phyloP scores from a whole-genome alignment of 208 protist genomes.

The Baffinella frigidus region DNA sequence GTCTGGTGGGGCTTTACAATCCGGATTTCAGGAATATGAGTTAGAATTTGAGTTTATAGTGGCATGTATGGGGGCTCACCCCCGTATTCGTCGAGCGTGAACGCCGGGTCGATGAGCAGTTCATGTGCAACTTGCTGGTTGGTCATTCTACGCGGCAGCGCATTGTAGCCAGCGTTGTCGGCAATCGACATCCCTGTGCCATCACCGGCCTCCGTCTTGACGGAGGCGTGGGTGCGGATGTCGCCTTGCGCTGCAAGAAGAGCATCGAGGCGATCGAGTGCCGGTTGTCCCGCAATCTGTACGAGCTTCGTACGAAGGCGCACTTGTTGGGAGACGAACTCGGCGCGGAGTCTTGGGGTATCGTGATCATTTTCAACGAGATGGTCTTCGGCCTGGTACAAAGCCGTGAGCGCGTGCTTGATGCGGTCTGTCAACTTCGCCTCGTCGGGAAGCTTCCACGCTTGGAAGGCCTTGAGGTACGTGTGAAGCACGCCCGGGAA shows the following conservation, averaged over 20 bases:
- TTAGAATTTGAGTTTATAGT: too few relatives aligned
- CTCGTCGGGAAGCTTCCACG: constrained; percentile 39
- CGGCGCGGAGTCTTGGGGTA: background rate
- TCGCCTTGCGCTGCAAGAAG: too few relatives aligned
- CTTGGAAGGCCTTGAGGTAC: constrained; percentile 22
- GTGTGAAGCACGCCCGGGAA: background rate
- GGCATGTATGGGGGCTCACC: too few relatives aligned
- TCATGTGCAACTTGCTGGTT: constrained; percentile 46
- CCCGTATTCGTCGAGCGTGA: constrained; percentile 24
- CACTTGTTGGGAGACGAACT: background rate
- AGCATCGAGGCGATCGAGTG: too few relatives aligned
- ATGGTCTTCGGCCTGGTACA: constrained; percentile 7
- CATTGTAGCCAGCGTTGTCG: too few relatives aligned
- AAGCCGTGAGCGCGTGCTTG: constrained; percentile 21
- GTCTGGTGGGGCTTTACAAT: too few relatives aligned
- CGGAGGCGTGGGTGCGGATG: too few relatives aligned
- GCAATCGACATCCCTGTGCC: too few relatives aligned
- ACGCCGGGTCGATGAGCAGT: background rate
- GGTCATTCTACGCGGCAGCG: constrained; percentile 26
- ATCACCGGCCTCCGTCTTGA: too few relatives aligned
- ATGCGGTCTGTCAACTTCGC: background rate
- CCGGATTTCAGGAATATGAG: too few relatives aligned
- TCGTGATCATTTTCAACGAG: background rate
- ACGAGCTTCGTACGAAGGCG: constrained; percentile 2
- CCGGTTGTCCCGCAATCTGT: background rate